These are phyloP conservation scores for Cladosporium cucumerinum DNA, from an alignment of 2,329 filamentous ascomycete species.

Conservation along the genomic window DNA sequence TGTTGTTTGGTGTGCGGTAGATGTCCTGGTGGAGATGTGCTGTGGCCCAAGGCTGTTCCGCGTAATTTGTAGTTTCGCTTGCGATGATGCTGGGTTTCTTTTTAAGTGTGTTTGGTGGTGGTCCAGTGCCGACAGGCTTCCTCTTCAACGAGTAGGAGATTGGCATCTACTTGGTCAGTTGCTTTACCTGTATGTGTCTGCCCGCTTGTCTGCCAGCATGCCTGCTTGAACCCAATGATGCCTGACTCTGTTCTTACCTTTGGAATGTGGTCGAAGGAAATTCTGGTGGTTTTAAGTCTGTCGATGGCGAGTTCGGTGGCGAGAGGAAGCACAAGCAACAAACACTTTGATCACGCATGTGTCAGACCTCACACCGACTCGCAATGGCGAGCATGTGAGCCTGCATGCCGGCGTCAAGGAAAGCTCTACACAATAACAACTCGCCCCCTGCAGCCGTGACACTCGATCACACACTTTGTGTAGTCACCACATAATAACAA, in stretches of 20 bases:
- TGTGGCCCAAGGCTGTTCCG: constrained; percentile 13
- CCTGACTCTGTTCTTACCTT: constrained; percentile 3
- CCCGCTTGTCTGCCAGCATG: background rate
- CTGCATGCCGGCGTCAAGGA: background rate
- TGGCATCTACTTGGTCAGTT: constrained; percentile 7
- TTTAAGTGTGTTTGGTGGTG: background rate
- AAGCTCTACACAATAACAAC: background rate
- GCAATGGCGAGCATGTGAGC: constrained; percentile 5
- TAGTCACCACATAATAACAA: background rate
- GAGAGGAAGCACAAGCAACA: background rate
- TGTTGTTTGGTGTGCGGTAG: background rate
- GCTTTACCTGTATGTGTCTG: background rate
- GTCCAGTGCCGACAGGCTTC: background rate
- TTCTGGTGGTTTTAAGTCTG: background rate
- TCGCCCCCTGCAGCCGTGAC: background rate
- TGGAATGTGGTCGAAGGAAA: background rate
- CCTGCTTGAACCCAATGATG: background rate
- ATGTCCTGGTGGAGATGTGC: background rate
- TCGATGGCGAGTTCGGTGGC: background rate
- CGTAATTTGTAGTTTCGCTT: background rate
- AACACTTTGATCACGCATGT: background rate
- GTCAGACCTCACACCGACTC: background rate
- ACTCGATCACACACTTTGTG: background rate
- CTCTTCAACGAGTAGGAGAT: background rate
- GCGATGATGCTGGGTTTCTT: constrained; percentile 1